A percentile compares a stretch with the other conserved stretches of the same genome.
Evolutionary conservation across 2,329 filamentous ascomycete species (phyloP).

Genomic region (Aspergillus puulaauensis): DNA sequence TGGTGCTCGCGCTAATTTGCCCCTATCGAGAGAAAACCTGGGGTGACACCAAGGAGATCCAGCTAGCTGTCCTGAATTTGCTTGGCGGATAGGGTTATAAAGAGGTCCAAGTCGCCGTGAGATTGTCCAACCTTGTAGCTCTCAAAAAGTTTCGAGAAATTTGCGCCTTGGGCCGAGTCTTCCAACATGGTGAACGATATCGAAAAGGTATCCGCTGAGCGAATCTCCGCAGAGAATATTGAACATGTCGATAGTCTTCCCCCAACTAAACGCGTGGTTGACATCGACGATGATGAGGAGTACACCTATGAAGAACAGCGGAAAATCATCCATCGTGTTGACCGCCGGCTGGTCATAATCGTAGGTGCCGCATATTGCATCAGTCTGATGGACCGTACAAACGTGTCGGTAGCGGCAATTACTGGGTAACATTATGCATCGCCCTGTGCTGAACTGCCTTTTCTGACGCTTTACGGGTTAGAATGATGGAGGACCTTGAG

Average conservation of each 20-base stretch:
- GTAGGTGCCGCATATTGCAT: constrained; percentile 70
- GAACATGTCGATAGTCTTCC: constrained; percentile 1
- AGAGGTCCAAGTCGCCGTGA: not conserved
- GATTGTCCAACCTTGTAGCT: not conserved
- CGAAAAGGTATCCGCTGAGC: constrained; percentile 8
- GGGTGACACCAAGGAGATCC: not conserved
- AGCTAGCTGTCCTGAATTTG: not conserved
- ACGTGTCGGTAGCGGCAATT: constrained; percentile 67
- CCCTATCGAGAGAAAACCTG: not conserved
- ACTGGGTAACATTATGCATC: constrained; percentile 52
- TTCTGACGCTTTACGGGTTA: constrained; percentile 32
- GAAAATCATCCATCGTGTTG: constrained; percentile 67
- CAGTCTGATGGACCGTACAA: constrained; percentile 76
- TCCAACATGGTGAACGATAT: constrained; percentile 4
- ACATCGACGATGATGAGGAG: constrained; percentile 21
- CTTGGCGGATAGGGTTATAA: not conserved
- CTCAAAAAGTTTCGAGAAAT: not conserved
- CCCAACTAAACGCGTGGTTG: not conserved
- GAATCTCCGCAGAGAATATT: constrained; percentile 14
- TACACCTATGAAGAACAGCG: constrained; percentile 65
- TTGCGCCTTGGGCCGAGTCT: not conserved
- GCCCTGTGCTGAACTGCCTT: not conserved
- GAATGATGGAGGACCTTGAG: constrained; percentile 29
- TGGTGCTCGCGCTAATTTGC: not conserved
- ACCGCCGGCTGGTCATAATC: constrained; percentile 62